A percentile compares a stretch with the other conserved stretches of the same genome.
Conservation (phyloP, 148 eudicot genomes). For the Oxyria digyna region DNA sequence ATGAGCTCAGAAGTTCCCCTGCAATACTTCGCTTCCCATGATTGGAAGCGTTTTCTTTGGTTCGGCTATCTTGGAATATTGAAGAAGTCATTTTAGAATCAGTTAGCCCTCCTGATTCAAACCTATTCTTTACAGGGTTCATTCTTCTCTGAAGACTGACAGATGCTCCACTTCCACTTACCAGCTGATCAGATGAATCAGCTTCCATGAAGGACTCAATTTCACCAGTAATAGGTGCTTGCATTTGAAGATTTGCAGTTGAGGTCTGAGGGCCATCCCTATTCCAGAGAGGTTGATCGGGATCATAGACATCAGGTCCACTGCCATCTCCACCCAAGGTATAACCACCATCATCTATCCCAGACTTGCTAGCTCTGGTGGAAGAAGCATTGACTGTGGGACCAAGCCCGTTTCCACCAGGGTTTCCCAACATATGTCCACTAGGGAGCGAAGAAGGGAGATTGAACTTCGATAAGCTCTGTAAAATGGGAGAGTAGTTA, state of each 20-base stretch:
- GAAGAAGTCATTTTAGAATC: conserved; percentile 28
- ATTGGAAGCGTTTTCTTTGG: conserved; percentile 21
- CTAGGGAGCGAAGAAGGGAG: conserved; percentile 76
- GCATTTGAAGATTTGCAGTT: conserved; percentile 12
- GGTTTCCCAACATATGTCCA: conserved; percentile 42
- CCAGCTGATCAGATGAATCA: conserved; percentile 28
- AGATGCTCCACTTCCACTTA: conserved; percentile 26
- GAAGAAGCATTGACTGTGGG: conserved; percentile 41
- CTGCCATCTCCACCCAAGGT: conserved; percentile 30
- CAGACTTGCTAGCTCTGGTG: conserved; percentile 38
- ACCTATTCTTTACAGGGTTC: conserved; percentile 32
- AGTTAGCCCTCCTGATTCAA: conserved; percentile 34
- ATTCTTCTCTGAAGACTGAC: conserved; percentile 54
- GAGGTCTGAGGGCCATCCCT: conserved; percentile 52
- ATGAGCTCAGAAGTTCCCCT: conserved; percentile 21
- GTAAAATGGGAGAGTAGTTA: conserved; percentile 16
- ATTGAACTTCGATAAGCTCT: conserved; percentile 92
- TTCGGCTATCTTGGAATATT: conserved; percentile 17
- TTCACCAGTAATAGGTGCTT: conserved; percentile 37
- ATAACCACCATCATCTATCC: conserved; percentile 32
- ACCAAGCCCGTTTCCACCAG: conserved; percentile 48
- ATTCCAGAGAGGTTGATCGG: conserved; percentile 92
- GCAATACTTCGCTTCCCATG: conserved; percentile 32
- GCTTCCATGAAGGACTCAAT: conserved; percentile 34
- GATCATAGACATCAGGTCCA: conserved; percentile 91